phyloP scores from a whole-genome alignment of 2,329 filamentous ascomycete species.

The Paracamarosporium sp. region DNA sequence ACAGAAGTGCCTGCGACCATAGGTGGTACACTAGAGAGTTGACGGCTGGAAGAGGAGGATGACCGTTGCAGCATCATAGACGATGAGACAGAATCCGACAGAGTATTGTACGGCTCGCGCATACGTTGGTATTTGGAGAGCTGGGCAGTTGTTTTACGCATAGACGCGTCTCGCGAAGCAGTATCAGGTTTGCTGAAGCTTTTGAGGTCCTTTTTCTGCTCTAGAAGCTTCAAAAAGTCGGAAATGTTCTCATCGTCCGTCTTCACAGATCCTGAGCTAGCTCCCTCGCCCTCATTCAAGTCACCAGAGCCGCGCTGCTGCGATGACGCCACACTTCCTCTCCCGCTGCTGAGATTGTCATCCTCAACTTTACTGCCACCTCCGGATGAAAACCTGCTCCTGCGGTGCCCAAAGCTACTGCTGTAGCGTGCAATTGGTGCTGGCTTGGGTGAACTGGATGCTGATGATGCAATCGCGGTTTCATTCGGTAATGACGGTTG shows the following conservation, averaged over 20 bases:
- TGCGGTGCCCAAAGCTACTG: slow-evolving; percentile 90
- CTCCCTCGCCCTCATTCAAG: slow-evolving; percentile 72
- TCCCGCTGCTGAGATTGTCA: slow-evolving; percentile 81
- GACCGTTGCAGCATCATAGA: slow-evolving; percentile 86
- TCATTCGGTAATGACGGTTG: slow-evolving; percentile 69
- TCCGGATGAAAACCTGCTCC: slow-evolving; percentile 77
- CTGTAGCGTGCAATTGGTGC: slow-evolving; percentile 83
- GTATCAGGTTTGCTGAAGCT: slow-evolving; percentile 74
- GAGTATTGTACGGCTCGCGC: slow-evolving; percentile 84
- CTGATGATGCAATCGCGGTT: slow-evolving; percentile 67
- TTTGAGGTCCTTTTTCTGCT: slow-evolving; percentile 84
- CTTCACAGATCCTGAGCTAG: slow-evolving; percentile 68
- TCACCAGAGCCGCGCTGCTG: slow-evolving; percentile 78
- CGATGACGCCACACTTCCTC: slow-evolving; percentile 75
- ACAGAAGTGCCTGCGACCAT: slow-evolving; percentile 71
- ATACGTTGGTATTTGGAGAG: slow-evolving; percentile 86
- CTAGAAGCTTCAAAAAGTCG: slow-evolving; percentile 88
- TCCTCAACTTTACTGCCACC: slow-evolving; percentile 75
- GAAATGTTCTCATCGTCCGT: slow-evolving; percentile 93
- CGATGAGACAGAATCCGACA: slow-evolving; percentile 93
- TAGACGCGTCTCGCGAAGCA: slow-evolving; percentile 67
- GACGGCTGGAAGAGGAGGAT: slow-evolving; percentile 78
- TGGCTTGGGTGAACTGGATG: slow-evolving; percentile 79
- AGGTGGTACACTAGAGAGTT: slow-evolving; percentile 69
- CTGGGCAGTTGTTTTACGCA: slow-evolving; percentile 78